Evolutionary conservation across 1,284 basidiomycete species (phyloP).

Genomic region (Volvariella volvacea): DNA sequence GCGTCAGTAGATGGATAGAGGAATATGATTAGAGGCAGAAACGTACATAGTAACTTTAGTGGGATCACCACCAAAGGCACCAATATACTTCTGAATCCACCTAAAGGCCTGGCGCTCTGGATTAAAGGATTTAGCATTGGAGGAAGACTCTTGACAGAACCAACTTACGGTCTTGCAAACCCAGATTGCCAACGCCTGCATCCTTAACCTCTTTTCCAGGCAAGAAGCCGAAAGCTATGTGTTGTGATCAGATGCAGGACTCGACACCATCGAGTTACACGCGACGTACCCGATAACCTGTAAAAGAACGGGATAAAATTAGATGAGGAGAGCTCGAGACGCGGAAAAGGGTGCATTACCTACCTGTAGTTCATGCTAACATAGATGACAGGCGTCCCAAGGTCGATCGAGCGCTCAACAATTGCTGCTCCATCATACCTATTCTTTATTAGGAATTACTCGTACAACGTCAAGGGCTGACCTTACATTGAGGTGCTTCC

Average conservation of each 20-base stretch:
- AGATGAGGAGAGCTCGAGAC: too few relatives aligned
- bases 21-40: not conserved
- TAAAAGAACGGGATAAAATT: too few relatives aligned
- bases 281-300: too few relatives aligned
- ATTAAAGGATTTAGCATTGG: not conserved
- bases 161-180: conserved; percentile 36
- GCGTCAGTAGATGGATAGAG: conserved; percentile 3
- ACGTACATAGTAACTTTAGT: conserved; percentile 42
- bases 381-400: conserved; percentile 16
- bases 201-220: conserved; percentile 33
- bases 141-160: not conserved
- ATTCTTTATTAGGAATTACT: too few relatives aligned
- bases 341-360: too few relatives aligned
- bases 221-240: conserved; percentile 28
- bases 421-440: conserved; percentile 23
- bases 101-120: conserved; percentile 48
- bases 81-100: conserved; percentile 64
- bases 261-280: too few relatives aligned
- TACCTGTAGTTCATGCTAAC: conserved; percentile 23
- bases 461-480: too few relatives aligned
- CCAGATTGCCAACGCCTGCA: conserved; percentile 37
- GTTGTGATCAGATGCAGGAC: not conserved
- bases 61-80: conserved; percentile 57
- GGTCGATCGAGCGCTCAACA: conserved; percentile 18
- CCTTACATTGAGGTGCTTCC: conserved; percentile 30